phyloP scores from a whole-genome alignment of 768 basidiomycete genomes.

The Tulasnella sp. region DNA sequence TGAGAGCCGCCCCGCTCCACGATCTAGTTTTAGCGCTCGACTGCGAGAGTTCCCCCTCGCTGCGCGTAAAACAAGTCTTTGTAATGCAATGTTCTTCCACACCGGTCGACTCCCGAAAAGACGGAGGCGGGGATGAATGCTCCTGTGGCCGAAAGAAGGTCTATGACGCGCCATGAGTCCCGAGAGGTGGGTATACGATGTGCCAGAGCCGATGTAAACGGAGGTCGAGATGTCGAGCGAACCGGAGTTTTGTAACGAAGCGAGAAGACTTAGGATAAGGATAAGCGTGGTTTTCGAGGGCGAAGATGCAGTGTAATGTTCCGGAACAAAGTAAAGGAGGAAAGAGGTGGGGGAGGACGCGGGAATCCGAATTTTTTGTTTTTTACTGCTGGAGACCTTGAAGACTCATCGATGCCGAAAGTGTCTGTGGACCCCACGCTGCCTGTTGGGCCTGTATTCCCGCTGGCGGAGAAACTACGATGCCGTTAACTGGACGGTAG shows the following conservation, averaged over 20 bases:
- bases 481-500: not conserved
- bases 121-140: not conserved
- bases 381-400: not conserved
- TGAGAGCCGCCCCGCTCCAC: not conserved
- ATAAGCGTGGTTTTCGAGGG: slow-evolving; percentile 6
- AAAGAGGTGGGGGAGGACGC: not conserved
- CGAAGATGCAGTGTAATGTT: slow-evolving; percentile 8
- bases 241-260: not conserved
- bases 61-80: not conserved
- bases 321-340: not conserved
- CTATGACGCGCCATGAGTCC: not conserved
- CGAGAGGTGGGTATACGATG: not conserved
- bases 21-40: not conserved
- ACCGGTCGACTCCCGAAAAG: not conserved
- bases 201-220: not conserved
- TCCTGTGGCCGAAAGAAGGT: not conserved
- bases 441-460: not conserved
- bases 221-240: not conserved
- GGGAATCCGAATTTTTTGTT: not conserved
- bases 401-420: not conserved
- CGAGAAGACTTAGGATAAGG: not conserved
- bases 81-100: not conserved
- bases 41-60: not conserved
- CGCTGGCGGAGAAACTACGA: not conserved
- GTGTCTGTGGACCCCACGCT: not conserved